A percentile compares a stretch with the other conserved stretches of the same genome.
phyloP scores from a whole-genome alignment of 306 rosid genomes.

The Trifolium repens region DNA sequence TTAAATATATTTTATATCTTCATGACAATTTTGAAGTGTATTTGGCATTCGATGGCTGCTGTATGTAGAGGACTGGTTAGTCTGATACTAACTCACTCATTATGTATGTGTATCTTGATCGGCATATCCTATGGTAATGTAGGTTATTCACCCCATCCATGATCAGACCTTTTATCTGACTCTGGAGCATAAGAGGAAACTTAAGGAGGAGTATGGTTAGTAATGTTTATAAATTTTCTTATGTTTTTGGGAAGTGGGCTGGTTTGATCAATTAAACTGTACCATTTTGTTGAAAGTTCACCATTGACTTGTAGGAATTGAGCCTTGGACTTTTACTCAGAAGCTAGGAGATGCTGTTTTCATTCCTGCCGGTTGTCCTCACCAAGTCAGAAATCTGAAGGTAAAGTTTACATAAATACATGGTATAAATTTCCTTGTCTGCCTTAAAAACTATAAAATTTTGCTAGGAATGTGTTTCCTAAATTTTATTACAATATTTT shows the following conservation, averaged over 20 bases:
- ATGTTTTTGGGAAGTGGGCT: background rate
- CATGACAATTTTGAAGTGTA: background rate
- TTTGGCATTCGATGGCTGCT: background rate
- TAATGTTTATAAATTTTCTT: background rate
- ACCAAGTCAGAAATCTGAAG: conserved; percentile 52
- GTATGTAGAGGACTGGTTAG: background rate
- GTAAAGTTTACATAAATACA: background rate
- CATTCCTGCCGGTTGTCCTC: conserved; percentile 51
- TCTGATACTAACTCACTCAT: background rate
- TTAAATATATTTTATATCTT: background rate
- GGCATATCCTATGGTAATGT: conserved; percentile 15
- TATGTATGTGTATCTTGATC: background rate
- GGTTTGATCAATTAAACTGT: conserved; percentile 2
- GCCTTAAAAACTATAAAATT: background rate
- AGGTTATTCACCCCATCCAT: conserved; percentile 77
- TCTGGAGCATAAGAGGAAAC: conserved; percentile 66
- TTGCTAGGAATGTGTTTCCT: background rate
- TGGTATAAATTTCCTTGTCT: background rate
- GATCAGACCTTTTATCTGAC: conserved; percentile 77
- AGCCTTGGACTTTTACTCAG: conserved; percentile 54
- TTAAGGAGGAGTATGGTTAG: conserved; percentile 82
- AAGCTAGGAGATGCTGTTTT: conserved; percentile 49
- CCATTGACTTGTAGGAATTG: conserved; percentile 43
- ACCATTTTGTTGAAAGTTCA: background rate
- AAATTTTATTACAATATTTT: background rate